Conservation (phyloP, 768 basidiomycete species). For the Pholiota conissans region DNA sequence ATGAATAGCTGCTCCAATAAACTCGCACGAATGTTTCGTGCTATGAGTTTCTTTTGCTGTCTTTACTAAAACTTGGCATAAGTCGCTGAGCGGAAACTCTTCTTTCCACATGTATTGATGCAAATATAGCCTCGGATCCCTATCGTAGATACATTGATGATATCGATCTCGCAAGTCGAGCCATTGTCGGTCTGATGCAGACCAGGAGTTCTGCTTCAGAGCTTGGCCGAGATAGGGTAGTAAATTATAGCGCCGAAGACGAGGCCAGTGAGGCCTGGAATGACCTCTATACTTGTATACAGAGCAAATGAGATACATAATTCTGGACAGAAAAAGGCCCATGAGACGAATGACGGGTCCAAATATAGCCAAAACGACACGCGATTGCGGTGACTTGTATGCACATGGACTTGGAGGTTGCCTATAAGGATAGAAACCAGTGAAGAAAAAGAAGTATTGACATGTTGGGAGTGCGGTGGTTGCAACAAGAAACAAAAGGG, state of each 20-base stretch:
- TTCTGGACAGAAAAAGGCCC: not conserved
- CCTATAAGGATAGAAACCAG: not conserved
- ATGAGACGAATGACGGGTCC: not conserved
- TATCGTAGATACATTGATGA: not conserved
- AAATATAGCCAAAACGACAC: constrained; percentile 1
- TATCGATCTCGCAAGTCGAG: not conserved
- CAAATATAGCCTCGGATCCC: not conserved
- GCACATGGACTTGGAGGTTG: constrained; percentile 9
- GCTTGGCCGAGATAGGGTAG: not conserved
- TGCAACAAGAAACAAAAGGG: constrained; percentile 12
- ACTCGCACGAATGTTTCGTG: constrained; percentile 7
- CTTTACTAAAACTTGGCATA: constrained; percentile 3
- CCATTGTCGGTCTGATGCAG: not conserved
- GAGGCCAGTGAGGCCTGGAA: not conserved
- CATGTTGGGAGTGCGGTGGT: constrained; percentile 13
- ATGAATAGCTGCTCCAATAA: constrained; percentile 13
- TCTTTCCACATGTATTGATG: not conserved
- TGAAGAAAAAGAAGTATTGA: not conserved
- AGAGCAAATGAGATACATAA: not conserved
- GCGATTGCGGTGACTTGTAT: constrained; percentile 19
- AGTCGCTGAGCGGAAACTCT: constrained; percentile 13
- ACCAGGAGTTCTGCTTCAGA: not conserved
- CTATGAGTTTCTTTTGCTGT: constrained; percentile 1
- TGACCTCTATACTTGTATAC: not conserved
- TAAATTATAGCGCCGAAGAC: not conserved